Evolutionary conservation across 2,329 filamentous ascomycete genomes (phyloP), one percentile per base, ranked within the genome.

Genomic region (Cyphellophora europaea): DNA sequence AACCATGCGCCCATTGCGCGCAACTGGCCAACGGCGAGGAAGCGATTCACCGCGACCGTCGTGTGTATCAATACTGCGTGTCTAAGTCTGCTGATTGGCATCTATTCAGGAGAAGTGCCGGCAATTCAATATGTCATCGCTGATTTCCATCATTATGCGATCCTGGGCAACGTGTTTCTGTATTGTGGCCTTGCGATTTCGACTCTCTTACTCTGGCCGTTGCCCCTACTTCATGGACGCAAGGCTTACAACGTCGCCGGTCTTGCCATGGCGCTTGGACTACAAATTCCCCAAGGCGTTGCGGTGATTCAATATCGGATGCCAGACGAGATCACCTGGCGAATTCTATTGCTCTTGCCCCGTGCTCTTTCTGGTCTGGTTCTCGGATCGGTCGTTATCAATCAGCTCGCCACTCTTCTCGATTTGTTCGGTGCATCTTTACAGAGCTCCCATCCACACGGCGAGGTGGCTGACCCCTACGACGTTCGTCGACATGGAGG

Each of bases 81-180:
- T 35, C 66, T 87, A 30, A 82, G 82, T 0, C 61, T 82, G 16
- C 64, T 86, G 14, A 63, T 84, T 38, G 82, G 83, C 1, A 80
- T 87, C 14, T 89, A 87, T 53, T 78, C 80, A 36, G 83, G 82
- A 3, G 71, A 86, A 46, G 81, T 86, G 1, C 81, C 82, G n/a
- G 74, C 77, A 3, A 83, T 88, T 16, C 82, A 87, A 52, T 86
- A 86, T 53, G 78, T 77, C 48, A 73, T 88, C 43, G 76, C 75
- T 15, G 81, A 87, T 48, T 67, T 77, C 41, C 60, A 73, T 29
- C 80, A 85, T 48, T 67, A 73, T 40, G 69, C 76, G 2, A 76
- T 86, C 17, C 65, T 84, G 21, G 83, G 83, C 3, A 88, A 88
- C 47, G 79, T 82, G 11, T 70, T 76, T 16, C 71, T 86, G 35